Conservation (phyloP, 208 protist genomes). For the Leishmania gerbilli region DNA sequence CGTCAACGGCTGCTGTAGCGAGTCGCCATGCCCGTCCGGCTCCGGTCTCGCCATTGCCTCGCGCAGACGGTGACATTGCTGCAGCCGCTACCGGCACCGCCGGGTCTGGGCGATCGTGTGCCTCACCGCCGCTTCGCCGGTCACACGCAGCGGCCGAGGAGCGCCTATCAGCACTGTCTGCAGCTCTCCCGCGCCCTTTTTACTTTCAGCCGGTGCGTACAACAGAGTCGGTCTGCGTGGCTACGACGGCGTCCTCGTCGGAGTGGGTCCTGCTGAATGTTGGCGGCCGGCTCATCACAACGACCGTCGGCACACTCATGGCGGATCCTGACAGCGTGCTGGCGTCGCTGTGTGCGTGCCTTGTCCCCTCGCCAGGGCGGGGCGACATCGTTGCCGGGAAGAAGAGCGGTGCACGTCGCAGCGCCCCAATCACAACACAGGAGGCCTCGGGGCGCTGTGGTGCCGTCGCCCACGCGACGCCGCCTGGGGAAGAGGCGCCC, state of each 20-base stretch:
- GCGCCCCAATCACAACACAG: background rate
- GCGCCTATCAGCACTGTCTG: background rate
- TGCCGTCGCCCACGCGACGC: background rate
- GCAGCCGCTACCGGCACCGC: background rate
- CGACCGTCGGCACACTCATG: slow-evolving; percentile 75
- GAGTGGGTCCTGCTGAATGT: slow-evolving; percentile 87
- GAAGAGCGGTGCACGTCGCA: background rate
- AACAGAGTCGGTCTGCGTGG: slow-evolving; percentile 25
- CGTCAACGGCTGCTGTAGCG: background rate
- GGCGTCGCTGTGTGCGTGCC: slow-evolving; percentile 37
- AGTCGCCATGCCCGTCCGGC: background rate
- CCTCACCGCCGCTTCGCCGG: too few species aligned
- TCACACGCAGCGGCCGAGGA: background rate
- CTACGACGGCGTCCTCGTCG: slow-evolving; percentile 21
- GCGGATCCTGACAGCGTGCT: slow-evolving; percentile 66
- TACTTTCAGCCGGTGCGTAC: slow-evolving; percentile 17
- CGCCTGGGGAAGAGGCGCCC: background rate
- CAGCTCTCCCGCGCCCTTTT: background rate
- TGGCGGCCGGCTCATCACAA: slow-evolving; percentile 73
- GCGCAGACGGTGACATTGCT: background rate
- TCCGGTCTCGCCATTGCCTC: background rate
- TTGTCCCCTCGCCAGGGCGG: background rate
- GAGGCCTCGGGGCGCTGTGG: background rate
- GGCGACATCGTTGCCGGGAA: background rate
- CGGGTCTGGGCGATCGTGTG: background rate